Percentiles rank a stretch among this genome's conserved stretches.
These are phyloP conservation scores for Arachnomyces sp. DNA, from an alignment of 2,329 filamentous ascomycete genomes.

Conservation along the genomic window DNA sequence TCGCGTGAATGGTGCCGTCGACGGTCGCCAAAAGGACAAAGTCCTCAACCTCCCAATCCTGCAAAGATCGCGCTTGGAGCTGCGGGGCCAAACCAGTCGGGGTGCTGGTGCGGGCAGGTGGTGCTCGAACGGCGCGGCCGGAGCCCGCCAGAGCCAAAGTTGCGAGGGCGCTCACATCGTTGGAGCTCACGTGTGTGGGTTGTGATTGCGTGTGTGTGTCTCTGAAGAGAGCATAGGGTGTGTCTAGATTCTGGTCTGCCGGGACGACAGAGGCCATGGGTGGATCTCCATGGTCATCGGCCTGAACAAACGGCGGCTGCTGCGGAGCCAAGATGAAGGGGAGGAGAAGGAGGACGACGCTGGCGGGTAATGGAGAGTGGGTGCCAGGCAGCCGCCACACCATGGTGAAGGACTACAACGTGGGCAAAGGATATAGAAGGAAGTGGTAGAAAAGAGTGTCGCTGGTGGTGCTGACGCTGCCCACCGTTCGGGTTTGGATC, in stretches of 20 bases:
- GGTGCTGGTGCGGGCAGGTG: constrained; percentile 64
- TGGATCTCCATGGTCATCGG: constrained; percentile 23
- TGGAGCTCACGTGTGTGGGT: constrained; percentile 18
- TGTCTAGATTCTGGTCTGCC: constrained; percentile 15
- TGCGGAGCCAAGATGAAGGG: constrained; percentile 58
- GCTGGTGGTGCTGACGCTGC: too few relatives aligned
- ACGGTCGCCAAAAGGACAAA: constrained; percentile 99
- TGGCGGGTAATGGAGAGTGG: constrained; percentile 47
- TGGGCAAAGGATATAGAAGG: constrained; percentile 7
- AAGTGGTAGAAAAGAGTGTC: background rate
- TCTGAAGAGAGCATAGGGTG: constrained; percentile 12
- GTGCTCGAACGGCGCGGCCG: constrained; percentile 82
- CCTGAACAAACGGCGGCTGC: constrained; percentile 42
- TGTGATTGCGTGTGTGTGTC: constrained; percentile 15
- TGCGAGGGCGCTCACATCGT: constrained; percentile 88
- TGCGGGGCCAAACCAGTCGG: constrained; percentile 66
- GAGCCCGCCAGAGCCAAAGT: constrained; percentile 86
- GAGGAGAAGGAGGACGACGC: constrained; percentile 52
- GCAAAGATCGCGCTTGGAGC: constrained; percentile 90
- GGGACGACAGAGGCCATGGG: constrained; percentile 23
- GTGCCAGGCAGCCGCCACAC: constrained; percentile 58
- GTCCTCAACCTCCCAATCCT: constrained; percentile 99
- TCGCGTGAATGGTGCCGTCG: constrained; percentile 91
- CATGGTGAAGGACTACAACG: constrained; percentile 45
- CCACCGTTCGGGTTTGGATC: too few relatives aligned